Evolutionary conservation across 495 filamentous ascomycete species (phyloP).

Genomic region (Corynascus novoguineensis): DNA sequence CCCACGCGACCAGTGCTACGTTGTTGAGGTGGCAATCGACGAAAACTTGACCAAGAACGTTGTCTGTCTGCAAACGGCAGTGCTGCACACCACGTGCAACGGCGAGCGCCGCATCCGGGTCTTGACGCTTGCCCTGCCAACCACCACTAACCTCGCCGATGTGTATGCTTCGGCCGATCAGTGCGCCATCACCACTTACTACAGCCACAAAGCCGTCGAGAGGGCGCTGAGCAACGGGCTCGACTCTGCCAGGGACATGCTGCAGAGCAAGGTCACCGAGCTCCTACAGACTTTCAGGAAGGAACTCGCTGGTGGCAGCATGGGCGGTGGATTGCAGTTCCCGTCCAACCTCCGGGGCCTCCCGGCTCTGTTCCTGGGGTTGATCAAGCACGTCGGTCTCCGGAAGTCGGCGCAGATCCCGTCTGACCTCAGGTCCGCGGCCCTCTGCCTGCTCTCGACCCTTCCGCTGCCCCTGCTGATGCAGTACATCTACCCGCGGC

Average conservation of each 20-base stretch:
- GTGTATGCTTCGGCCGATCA: conserved; percentile 94
- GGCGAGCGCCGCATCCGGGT: conserved; percentile 92
- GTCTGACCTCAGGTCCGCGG: conserved; percentile 88
- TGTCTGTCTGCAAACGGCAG: conserved; percentile 92
- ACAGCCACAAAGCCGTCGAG: conserved; percentile 96
- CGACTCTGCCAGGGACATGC: conserved; percentile 81
- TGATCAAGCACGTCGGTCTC: conserved; percentile 95
- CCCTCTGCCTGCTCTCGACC: conserved; percentile 87
- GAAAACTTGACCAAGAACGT: conserved; percentile 90
- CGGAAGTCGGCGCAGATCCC: conserved; percentile 95
- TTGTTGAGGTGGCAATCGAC: conserved; percentile 98
- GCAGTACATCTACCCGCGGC: conserved; percentile 91
- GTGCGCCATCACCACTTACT: conserved; percentile 85
- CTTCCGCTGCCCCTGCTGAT: conserved; percentile 86
- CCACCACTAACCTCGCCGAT: conserved; percentile 82
- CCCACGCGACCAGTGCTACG: conserved; percentile 93
- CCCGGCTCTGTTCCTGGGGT: conserved; percentile 81
- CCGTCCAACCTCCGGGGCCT: conserved; percentile 83
- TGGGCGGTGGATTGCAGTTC: conserved; percentile 92
- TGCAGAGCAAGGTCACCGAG: conserved; percentile 89
- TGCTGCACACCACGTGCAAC: conserved; percentile 96
- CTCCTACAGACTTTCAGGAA: conserved; percentile 92
- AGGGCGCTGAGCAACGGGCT: conserved; percentile 76
- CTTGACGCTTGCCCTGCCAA: conserved; percentile 87
- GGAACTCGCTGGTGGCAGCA: conserved; percentile 91